Evolutionary conservation across 176 grass and related monocot genomes (phyloP).

Genomic region (Oryza coarctata): DNA sequence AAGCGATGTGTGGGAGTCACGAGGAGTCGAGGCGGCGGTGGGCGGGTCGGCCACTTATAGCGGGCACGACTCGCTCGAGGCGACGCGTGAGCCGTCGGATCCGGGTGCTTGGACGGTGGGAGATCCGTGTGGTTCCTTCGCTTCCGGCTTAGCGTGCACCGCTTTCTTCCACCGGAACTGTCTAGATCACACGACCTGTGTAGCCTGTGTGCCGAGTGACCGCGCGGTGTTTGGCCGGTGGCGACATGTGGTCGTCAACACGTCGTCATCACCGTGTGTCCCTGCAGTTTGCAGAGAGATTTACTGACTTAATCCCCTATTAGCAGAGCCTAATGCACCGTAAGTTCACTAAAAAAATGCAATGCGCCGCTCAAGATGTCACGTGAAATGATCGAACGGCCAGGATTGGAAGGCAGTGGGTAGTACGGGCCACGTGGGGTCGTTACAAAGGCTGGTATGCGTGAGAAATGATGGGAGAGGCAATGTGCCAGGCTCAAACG

Average conservation of each 20-base stretch:
- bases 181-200: not conserved
- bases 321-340: not conserved
- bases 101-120: not conserved
- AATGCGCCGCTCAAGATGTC: not conserved
- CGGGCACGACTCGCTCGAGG: not conserved
- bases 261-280: not conserved
- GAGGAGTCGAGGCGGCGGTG: not conserved
- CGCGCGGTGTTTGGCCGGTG: slow-evolving; percentile 41
- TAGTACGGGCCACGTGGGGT: not conserved
- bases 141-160: not conserved
- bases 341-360: not conserved
- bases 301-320: not conserved
- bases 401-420: not conserved
- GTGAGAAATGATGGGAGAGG: not conserved
- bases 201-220: not conserved
- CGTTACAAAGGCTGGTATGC: not conserved
- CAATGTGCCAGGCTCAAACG: slow-evolving; percentile 44
- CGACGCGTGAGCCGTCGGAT: slow-evolving; percentile 13
- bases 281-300: not conserved
- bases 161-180: not conserved
- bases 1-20: not conserved
- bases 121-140: not conserved
- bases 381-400: not conserved
- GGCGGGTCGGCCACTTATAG: slow-evolving; percentile 44
- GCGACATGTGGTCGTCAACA: not conserved